Percentiles rank a stretch among this genome's conserved stretches.
These are phyloP conservation scores for Vanderwaltozyma polyspora DNA, from an alignment of 805 yeast genomes.

Conservation along the genomic window DNA sequence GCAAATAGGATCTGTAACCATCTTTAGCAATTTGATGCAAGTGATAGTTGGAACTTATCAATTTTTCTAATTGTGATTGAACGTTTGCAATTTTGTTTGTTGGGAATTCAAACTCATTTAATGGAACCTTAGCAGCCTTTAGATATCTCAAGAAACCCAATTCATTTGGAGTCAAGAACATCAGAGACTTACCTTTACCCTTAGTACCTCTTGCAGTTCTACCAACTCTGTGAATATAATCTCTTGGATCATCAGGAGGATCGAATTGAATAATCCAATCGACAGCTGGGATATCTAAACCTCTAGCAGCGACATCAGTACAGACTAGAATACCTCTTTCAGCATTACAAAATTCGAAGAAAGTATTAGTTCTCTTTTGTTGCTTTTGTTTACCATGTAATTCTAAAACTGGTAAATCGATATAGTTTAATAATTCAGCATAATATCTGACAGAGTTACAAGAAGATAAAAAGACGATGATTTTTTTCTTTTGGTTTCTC, in stretches of 20 bases:
- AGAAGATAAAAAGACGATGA: slow-evolving; percentile 89
- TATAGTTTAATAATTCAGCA: slow-evolving; percentile 88
- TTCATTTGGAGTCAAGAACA: slow-evolving; percentile 92
- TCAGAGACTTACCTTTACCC: slow-evolving; percentile 86
- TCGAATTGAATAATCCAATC: slow-evolving; percentile 99
- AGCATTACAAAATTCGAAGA: slow-evolving; percentile 96
- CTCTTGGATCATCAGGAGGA: slow-evolving; percentile 99
- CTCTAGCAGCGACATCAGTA: slow-evolving; percentile 99
- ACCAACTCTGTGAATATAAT: slow-evolving; percentile 97
- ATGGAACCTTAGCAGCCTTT: slow-evolving; percentile 94
- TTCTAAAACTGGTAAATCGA: slow-evolving; percentile 92
- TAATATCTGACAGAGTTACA: slow-evolving; percentile 96
- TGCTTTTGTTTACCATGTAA: slow-evolving; percentile 98
- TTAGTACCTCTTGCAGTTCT: slow-evolving; percentile 92
- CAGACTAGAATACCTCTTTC: slow-evolving; percentile 86
- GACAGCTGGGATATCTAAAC: slow-evolving; percentile 94
- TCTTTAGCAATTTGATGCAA: slow-evolving; percentile 93
- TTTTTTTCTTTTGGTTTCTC: slow-evolving; percentile 81
- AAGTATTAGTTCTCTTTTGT: slow-evolving; percentile 95
- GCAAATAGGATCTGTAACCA: slow-evolving; percentile 92
- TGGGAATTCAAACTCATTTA: slow-evolving; percentile 96
- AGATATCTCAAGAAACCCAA: slow-evolving; percentile 88
- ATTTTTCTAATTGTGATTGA: slow-evolving; percentile 83
- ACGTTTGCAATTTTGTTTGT: slow-evolving; percentile 89
- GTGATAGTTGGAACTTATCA: slow-evolving; percentile 86